Conservation (phyloP, 352 stramenopile species). For the Phytophthora fragariae region DNA sequence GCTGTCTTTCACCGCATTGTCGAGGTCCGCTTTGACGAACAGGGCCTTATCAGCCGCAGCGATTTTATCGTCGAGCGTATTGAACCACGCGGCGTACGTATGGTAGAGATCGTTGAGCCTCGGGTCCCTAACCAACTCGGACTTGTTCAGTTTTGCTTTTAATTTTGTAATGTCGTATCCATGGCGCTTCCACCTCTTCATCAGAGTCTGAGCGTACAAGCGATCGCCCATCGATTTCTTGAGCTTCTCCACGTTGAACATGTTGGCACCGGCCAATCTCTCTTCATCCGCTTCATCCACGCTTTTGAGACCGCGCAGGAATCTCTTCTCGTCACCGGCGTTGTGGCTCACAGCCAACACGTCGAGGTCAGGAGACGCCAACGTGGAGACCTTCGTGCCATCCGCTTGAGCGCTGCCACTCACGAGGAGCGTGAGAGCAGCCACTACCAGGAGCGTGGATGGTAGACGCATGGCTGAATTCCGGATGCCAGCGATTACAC, state of each 20-base stretch:
- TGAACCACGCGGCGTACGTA: neutral
- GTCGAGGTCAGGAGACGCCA: neutral
- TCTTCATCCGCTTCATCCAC: neutral
- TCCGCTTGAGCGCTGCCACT: neutral
- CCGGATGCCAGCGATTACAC: neutral
- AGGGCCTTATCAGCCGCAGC: neutral
- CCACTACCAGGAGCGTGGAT: neutral
- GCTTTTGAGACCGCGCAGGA: neutral
- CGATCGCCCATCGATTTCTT: neutral
- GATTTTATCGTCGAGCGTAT: neutral
- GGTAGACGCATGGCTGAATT: neutral
- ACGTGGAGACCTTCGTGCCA: neutral
- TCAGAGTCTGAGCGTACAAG: slow-evolving; percentile 16
- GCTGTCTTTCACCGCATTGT: neutral
- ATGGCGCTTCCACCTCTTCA: slow-evolving; percentile 9
- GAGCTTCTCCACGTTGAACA: slow-evolving; percentile 17
- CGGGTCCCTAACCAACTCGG: neutral
- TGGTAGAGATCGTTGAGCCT: neutral
- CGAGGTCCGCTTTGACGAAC: slow-evolving; percentile 3
- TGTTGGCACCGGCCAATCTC: neutral
- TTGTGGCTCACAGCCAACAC: neutral
- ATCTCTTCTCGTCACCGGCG: neutral
- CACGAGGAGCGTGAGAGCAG: neutral
- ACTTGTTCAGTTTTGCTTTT: neutral
- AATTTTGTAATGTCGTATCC: neutral